Base-by-base conservation (phyloP, 202 grass and related monocot species). In the Setaria italica region DNA sequence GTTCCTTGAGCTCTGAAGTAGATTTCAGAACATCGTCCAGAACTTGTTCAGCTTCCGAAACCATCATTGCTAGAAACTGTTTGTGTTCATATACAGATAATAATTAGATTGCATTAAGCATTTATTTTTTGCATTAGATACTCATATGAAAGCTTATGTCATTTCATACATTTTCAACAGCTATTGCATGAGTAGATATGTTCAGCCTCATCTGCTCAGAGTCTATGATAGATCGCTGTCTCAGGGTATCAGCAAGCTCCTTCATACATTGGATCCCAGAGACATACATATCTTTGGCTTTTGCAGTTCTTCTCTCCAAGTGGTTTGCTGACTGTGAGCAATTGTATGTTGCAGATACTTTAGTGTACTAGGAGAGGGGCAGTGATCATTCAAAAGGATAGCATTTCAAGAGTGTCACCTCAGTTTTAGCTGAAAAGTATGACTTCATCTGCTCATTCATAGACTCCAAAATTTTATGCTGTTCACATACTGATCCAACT, bases 11-110 rank as follows among this genome's bases (percentile, higher is more conserved):
- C 79, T 97, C 95, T 59, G 65, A 85, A 34, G 85, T 86, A 69
- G 90, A 97, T 84, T 35, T 76, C 45, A 77, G 62, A 85, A 95
- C 56, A 81, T 90, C 95, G 80, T 55, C 80, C 34, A 88, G 76
- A 77, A 97, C 70, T 84, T 87, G 87, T 68, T 94, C 85, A n/a
- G 85, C 82, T 50, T 97, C 95, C 30, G 89, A 92, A 91, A 80
- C 80, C 82, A 90, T 90, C 78, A 77, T 58, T 49, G 85, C 82
- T 62, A 97, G 70, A 90, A 97, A 91, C 95, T 97, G 71, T 76
- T 54, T 62, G 56, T 41, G 74, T 77, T 78, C 34, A 73, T 35
- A 89, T 35, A 80, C 25, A 86, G n/a, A 25, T 13, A 73, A 62
- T 53, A 64, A 80, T 70, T 81, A 85, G 63, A 59, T 34, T n/a